These are phyloP conservation scores for Elsinoe batatas DNA, from an alignment of 2,329 filamentous ascomycete genomes.

Conservation along the genomic window DNA sequence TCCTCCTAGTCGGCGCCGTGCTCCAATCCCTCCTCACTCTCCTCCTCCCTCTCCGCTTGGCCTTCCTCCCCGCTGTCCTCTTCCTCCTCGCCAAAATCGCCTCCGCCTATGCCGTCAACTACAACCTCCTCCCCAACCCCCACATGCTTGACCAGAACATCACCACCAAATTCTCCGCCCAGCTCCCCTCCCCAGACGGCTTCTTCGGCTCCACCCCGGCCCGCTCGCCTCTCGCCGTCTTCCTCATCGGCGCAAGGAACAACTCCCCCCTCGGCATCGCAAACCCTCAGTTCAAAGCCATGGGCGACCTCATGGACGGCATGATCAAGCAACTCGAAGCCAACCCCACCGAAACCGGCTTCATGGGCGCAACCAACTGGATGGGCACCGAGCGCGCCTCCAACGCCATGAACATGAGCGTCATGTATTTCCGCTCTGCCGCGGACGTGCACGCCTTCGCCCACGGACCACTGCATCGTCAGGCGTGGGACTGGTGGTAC, in stretches of 20 bases:
- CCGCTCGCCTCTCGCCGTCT: slow-evolving; percentile 27
- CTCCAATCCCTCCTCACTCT: slow-evolving; percentile 31
- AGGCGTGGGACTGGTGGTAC: slow-evolving; percentile 44
- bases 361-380: slow-evolving; percentile 38
- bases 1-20: slow-evolving; percentile 33
- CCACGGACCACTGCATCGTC: slow-evolving; percentile 39
- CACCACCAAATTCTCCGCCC: slow-evolving; percentile 28
- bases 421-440: slow-evolving; percentile 44
- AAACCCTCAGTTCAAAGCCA: slow-evolving; percentile 35
- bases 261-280: slow-evolving; percentile 40
- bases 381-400: slow-evolving; percentile 28
- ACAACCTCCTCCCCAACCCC: slow-evolving; percentile 29
- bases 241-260: slow-evolving; percentile 29
- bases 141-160: slow-evolving; percentile 29
- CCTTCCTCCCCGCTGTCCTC: slow-evolving; percentile 27
- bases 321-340: slow-evolving; percentile 30
- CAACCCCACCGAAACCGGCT: slow-evolving; percentile 37
- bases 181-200: slow-evolving; percentile 30
- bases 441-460: slow-evolving; percentile 45
- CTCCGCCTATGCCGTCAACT: slow-evolving; percentile 28
- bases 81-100: slow-evolving; percentile 28
- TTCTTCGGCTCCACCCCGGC: slow-evolving; percentile 24
- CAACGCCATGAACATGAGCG: slow-evolving; percentile 32
- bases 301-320: slow-evolving; percentile 30
- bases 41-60: slow-evolving; percentile 24